A percentile compares a stretch with the other conserved stretches of the same genome.
Conservation (phyloP, 2,329 filamentous ascomycete species). For the Coniochaeta sp. region DNA sequence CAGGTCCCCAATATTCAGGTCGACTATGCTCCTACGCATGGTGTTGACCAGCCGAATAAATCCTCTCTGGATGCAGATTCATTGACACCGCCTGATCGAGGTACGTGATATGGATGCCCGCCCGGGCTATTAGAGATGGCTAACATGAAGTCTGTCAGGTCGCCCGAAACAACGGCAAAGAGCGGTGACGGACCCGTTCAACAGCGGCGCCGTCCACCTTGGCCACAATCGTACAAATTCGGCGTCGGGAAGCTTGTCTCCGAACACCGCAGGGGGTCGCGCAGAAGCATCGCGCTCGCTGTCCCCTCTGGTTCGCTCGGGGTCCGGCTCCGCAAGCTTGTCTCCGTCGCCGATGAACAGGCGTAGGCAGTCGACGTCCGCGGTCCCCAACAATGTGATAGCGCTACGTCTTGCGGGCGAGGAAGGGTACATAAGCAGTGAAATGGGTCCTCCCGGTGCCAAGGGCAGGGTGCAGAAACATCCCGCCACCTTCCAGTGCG, state of each 20-base stretch:
- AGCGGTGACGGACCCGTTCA: conserved; percentile 55
- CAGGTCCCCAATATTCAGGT: conserved; percentile 84
- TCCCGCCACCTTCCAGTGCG: conserved; percentile 94
- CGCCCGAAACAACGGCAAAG: conserved; percentile 42
- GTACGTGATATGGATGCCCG: conserved; percentile 35
- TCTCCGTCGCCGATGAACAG: conserved; percentile 25
- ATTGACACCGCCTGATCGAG: conserved; percentile 71
- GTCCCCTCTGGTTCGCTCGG: conserved; percentile 51
- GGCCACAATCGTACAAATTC: conserved; percentile 26
- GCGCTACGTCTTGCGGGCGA: conserved; percentile 90
- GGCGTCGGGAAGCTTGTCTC: conserved; percentile 37
- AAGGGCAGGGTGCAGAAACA: conserved; percentile 81
- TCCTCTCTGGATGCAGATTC: conserved; percentile 67
- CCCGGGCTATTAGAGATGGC: too few species aligned
- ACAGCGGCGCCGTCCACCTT: conserved; percentile 34
- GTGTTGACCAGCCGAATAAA: conserved; percentile 60
- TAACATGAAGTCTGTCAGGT: conserved; percentile 22
- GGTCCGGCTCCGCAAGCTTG: conserved; percentile 25
- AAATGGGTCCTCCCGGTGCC: conserved; percentile 51
- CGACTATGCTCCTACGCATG: conserved; percentile 73
- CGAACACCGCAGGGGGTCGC: conserved; percentile 40
- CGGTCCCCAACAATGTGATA: conserved; percentile 58
- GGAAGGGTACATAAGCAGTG: conserved; percentile 28
- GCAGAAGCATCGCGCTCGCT: conserved; percentile 47
- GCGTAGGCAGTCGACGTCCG: conserved; percentile 57